Base-by-base conservation (phyloP, 1,284 basidiomycete genomes). In the Microbotryum saponariae region DNA sequence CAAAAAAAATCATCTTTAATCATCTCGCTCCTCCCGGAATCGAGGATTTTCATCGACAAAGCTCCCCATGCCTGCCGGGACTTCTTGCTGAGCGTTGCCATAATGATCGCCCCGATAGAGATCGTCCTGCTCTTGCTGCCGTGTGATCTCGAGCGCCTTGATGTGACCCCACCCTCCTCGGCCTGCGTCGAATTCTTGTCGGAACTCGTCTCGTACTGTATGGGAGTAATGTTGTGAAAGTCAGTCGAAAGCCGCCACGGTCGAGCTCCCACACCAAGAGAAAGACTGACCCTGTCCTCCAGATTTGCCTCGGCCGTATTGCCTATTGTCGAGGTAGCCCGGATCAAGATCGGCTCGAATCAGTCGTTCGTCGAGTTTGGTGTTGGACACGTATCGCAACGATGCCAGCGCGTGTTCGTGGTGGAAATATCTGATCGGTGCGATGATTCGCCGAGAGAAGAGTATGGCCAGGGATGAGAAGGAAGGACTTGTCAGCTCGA, bases 341-440 rank as follows among this genome's bases (percentile, higher is more conserved):
- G 93, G 82, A 78, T 99, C 96, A 68, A 99, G 79, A 78, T 99
- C 96, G 72, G 94, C 97, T 53, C 96, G 88, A 68, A 99, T 96
- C 69, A 99, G 89, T 31, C 96, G 87, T 76, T 99, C 96, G 77
- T 99, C 96, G n/a, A 99, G 84, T 78, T 98, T 98, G 42, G 94
- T 96, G 18, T 94, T 94, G 55, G 88, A 91, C 65, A 98, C 85
- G 76, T 97, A 94, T 52, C 89, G 85, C 82, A 98, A 85, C 69
- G 88, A 88, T 51, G 91, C 89, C 31, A 97, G 81, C 20, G 96
- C 96, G 76, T 98, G 94, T 7, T 85, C 82, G 73, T 97, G 92
- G 10, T 90, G 91, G 76, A 97, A 98, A 76, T 91, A 99, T 75
- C 76, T 77, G 63, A 1, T 23, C 37, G 33, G 53, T 42, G 42